phyloP scores from a whole-genome alignment of 1,284 basidiomycete genomes.

The Neonothopanus nambi region DNA sequence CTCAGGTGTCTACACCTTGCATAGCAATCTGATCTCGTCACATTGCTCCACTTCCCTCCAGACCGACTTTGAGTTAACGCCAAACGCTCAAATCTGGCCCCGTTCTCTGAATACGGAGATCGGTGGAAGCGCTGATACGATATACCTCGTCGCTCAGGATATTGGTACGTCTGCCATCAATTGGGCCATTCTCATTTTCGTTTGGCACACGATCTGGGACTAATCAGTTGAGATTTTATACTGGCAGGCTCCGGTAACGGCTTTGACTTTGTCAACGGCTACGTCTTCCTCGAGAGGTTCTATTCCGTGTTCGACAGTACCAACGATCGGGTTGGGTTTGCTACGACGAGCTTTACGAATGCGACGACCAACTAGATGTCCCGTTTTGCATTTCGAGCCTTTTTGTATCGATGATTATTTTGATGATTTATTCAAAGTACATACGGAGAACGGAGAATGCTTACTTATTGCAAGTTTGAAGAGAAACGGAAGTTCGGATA shows the following conservation, averaged over 20 bases:
- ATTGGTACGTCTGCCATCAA: conserved; percentile 34
- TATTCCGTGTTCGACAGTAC: conserved; percentile 66
- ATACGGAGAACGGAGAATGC: too few relatives aligned
- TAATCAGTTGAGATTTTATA: not conserved
- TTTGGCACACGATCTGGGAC: too few relatives aligned
- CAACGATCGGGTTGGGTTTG: conserved; percentile 55
- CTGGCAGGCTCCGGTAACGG: conserved; percentile 21
- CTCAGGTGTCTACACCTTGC: too few relatives aligned
- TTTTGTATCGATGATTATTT: too few relatives aligned
- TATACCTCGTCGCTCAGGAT: conserved; percentile 54
- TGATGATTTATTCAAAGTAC: too few relatives aligned
- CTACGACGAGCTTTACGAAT: conserved; percentile 51
- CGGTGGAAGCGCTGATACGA: conserved; percentile 46
- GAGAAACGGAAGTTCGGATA: too few relatives aligned
- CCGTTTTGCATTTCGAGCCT: too few relatives aligned
- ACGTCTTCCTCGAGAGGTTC: conserved; percentile 34
- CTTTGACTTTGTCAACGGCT: conserved; percentile 43
- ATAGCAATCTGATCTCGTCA: too few relatives aligned
- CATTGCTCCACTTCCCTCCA: conserved; percentile 21
- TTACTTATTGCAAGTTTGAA: too few relatives aligned
- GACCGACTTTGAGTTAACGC: conserved; percentile 46
- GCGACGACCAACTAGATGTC: conserved; percentile 1
- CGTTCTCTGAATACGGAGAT: conserved; percentile 51
- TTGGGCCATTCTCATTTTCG: too few relatives aligned
- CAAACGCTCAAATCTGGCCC: conserved; percentile 64